Conservation (phyloP, 495 filamentous ascomycete species). For the Hamigera avellanea region DNA sequence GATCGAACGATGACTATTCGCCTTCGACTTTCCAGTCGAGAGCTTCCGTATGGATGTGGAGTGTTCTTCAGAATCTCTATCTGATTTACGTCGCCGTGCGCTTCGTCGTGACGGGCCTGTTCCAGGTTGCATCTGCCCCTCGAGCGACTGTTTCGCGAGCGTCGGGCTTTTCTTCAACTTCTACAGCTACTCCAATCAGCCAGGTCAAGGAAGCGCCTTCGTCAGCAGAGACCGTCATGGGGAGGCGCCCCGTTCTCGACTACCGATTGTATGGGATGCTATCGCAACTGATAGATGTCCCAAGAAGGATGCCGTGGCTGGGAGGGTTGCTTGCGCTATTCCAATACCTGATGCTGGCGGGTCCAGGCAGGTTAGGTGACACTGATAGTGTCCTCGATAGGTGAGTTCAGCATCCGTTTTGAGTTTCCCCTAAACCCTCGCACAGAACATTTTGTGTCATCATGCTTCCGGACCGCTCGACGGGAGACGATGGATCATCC, state of each 20-base stretch:
- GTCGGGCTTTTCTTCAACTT: constrained; percentile 3
- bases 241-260: constrained; percentile 56
- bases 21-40: constrained; percentile 15
- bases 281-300: constrained; percentile 55
- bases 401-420: constrained; percentile 44
- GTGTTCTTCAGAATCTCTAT: constrained; percentile 56
- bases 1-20: constrained; percentile 7
- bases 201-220: constrained; percentile 24
- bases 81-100: constrained; percentile 52
- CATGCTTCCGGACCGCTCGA: background rate
- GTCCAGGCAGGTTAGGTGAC: constrained; percentile 61
- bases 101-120: constrained; percentile 43
- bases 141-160: constrained; percentile 8
- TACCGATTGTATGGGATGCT: constrained; percentile 65
- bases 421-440: constrained; percentile 4
- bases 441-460: background rate
- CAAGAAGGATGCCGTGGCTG: constrained; percentile 79
- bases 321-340: constrained; percentile 56
- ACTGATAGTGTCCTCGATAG: constrained; percentile 75
- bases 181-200: constrained; percentile 13
- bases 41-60: constrained; percentile 48
- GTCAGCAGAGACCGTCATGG: constrained; percentile 35
- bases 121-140: constrained; percentile 28
- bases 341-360: constrained; percentile 57
- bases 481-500: background rate